Base-by-base conservation (phyloP, 352 stramenopile species). In the Pythium phragmitis region DNA sequence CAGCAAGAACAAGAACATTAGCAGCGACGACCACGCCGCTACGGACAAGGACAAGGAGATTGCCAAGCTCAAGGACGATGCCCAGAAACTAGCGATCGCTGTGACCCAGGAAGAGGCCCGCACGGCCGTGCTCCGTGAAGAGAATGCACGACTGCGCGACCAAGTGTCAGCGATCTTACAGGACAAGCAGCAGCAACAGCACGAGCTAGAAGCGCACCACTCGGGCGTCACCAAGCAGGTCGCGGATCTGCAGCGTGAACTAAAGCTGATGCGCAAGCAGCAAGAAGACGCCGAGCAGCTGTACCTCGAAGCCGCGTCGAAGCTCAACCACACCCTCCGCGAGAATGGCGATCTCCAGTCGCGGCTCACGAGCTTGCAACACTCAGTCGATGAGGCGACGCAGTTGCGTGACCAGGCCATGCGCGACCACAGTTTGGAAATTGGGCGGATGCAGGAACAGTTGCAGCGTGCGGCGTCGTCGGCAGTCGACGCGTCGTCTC, bases 291-390 rank as follows among this genome's bases (percentile, higher is more conserved):
- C 76, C 1, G 76, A 89, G 54, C 71, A 79, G 21, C 59, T 81
- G 33, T 86, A 89, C 36, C n/a, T 77, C 28, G 80, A 88, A 52
- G 68, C 84, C 9, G 70, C 80, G n/a, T 80, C 79, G 4, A 80
- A 79, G 41, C 58, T 90, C 3, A 86, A 89, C 49, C 79, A 85
- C 47, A 81, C 69, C 21, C 67, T 82, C 14, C 69, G 81, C 14
- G 57, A 65, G 42, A 78, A 73, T 21, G 68, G 77, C 14, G 60
- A 76, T 63, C 55, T 82, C 4, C 65, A 71, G 26, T 45, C 42
- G 7, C 57, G 64, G 36, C 34, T 70, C 19, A 36, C 37, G 28
- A 57, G 13, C n/a, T 55, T 70, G 19, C 48, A 70, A 33, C 42
- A 17, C 17, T 57, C 57, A 0, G 16, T 61, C 2, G 57, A 70